Evolutionary conservation across 1,139 yeast genomes (phyloP).

Genomic region (Ogataea hybrid): DNA sequence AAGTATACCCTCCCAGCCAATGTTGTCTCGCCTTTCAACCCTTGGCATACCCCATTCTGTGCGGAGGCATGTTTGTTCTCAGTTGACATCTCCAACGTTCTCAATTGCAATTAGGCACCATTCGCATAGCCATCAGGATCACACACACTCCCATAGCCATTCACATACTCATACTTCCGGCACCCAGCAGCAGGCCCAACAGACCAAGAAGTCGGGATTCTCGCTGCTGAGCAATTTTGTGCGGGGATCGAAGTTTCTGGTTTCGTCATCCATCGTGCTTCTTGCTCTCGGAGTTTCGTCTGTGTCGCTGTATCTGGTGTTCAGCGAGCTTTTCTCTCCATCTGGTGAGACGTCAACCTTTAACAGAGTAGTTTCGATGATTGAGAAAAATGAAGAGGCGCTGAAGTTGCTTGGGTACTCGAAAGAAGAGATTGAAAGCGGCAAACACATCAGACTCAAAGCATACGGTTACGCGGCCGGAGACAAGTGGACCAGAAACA

Average conservation of each 20-base stretch:
- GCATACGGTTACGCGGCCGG: conserved; percentile 77
- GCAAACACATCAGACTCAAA: conserved; percentile 52
- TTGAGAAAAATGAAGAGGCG: conserved; percentile 65
- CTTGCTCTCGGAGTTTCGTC: conserved; percentile 68
- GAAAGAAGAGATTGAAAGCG: conserved; percentile 31
- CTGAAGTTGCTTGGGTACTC: conserved; percentile 55
- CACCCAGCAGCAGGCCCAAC: conserved; percentile 3
- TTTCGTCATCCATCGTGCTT: conserved; percentile 58
- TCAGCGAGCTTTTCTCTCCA: conserved; percentile 78
- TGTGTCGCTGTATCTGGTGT: conserved; percentile 71
- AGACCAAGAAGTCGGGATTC: conserved; percentile 5
- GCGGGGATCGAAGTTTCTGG: conserved; percentile 58
- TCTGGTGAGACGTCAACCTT: conserved; percentile 90
- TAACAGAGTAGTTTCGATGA: conserved; percentile 76
- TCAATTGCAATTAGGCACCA: conserved; percentile 1
- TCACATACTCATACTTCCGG: conserved; percentile 2
- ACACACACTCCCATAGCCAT: neutral
- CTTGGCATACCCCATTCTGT: neutral
- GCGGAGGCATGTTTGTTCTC: neutral
- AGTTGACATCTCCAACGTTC: neutral
- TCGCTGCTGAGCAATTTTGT: conserved; percentile 31
- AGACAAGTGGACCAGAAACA: conserved; percentile 82
- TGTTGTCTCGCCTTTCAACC: conserved; percentile 1
- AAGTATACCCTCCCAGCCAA: neutral
- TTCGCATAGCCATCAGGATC: conserved; percentile 5